Base-by-base conservation (phyloP, 1,139 yeast species). In the Debaryomyces subglobosus region DNA sequence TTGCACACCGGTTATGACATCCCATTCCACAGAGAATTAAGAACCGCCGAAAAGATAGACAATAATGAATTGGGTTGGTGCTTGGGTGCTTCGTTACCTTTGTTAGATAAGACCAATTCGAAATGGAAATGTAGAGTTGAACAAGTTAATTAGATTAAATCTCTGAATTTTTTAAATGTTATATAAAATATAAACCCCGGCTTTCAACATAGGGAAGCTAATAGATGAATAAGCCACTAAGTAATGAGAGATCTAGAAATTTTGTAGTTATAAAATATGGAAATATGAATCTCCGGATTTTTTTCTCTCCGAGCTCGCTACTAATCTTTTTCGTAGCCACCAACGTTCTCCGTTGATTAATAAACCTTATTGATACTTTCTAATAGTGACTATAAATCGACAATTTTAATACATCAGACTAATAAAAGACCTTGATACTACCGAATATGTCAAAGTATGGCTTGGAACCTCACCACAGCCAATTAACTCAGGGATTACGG, bases 21-120 rank as follows among this genome's bases (percentile, higher is more conserved):
- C 58, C 97, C 98, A 52, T 79, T 89, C 50, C 77, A 79, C 59
- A 85, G 99, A 66, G 98, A 92, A 68, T 82, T 94, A 59, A 87
- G 82, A 66, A 94, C 97, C 6, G 98, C 98, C 7, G 84, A 89
- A 72, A 90, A 83, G 63, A 90, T 94, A 57, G 87, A 84, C 51
- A 84, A 85, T 61, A 91, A 89, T 61, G 99, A 94, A 70, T 77
- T 94, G 46, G 99, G 98, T 32, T 94, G 99, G 99, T 94, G 99
- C 72, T 77, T 94, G 53, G 99, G 99, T 57, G 99, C 99, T 2
- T 89, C 97, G 0, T 78, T 94, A 61, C 98, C 98, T 3, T 74
- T 94, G 57, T 76, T 94, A 57, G 94, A 89, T 54, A 74, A 77
- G 53, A 67, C 68, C 35, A 68, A 70, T 40, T 72, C 80, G 12